Evolutionary conservation across 1,139 yeast species (phyloP).

Genomic region (Spathaspora sp.): DNA sequence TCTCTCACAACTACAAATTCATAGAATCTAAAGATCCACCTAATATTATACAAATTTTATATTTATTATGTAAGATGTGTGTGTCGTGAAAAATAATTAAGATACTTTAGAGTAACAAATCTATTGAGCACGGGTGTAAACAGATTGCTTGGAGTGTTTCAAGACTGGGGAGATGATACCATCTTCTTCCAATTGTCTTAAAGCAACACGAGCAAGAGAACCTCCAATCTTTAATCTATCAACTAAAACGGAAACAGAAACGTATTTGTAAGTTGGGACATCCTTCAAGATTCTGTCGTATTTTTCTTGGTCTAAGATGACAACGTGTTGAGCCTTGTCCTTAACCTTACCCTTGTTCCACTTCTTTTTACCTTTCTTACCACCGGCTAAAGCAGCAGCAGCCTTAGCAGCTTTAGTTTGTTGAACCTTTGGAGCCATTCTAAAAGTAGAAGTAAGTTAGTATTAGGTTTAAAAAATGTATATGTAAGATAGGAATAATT

Average conservation of each 20-base stretch:
- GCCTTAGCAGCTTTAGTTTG: conserved; percentile 99
- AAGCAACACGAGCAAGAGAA: conserved; percentile 97
- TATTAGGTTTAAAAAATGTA: conserved; percentile 14
- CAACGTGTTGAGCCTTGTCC: conserved; percentile 99
- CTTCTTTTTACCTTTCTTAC: conserved; percentile 99
- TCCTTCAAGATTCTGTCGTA: conserved; percentile 99
- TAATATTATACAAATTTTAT: conserved; percentile 7
- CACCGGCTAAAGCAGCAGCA: conserved; percentile 99
- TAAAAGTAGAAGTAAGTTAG: conserved; percentile 35
- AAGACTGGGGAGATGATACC: conserved; percentile 95
- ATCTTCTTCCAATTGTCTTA: conserved; percentile 91
- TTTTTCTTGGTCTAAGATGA: conserved; percentile 95
- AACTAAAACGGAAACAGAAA: conserved; percentile 95
- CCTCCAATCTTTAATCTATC: conserved; percentile 99
- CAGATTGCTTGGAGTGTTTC: conserved; percentile 94
- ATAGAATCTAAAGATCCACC: background rate
- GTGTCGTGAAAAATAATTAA: conserved; percentile 5
- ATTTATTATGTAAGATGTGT: conserved; percentile 9
- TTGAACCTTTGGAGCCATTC: conserved; percentile 99
- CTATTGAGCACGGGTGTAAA: conserved; percentile 79
- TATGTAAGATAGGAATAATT: background rate
- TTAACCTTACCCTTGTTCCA: conserved; percentile 99
- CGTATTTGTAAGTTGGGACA: conserved; percentile 98
- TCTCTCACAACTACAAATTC: background rate
- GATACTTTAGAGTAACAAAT: conserved; percentile 10